Evolutionary conservation across 2,329 filamentous ascomycete species (phyloP).

Genomic region (Alternaria conjuncta): DNA sequence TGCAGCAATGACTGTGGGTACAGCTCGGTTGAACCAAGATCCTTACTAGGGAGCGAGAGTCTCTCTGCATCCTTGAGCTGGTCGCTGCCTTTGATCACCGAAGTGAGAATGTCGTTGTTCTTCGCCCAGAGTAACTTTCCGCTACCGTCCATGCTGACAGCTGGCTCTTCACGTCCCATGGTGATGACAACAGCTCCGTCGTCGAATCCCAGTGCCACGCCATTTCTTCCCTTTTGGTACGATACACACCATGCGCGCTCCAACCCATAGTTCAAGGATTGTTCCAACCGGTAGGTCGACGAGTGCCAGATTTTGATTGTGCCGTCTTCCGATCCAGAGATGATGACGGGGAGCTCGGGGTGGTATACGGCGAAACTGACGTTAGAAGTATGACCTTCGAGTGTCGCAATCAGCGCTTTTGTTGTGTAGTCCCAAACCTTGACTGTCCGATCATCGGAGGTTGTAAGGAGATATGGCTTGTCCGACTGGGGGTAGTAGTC

Average conservation of each 20-base stretch:
- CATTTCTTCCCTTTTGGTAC: constrained; percentile 93
- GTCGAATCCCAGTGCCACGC: constrained; percentile 94
- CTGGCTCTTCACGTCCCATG: constrained; percentile 95
- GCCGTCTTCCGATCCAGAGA: constrained; percentile 96
- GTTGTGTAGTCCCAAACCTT: constrained; percentile 99
- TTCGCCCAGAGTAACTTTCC: constrained; percentile 96
- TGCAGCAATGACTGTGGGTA: constrained; percentile 94
- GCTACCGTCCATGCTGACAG: constrained; percentile 94
- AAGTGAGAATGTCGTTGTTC: constrained; percentile 92
- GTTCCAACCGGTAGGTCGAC: constrained; percentile 94
- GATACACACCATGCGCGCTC: constrained; percentile 98
- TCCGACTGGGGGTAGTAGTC: constrained; percentile 79
- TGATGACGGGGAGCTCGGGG: constrained; percentile 94
- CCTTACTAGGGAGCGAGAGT: constrained; percentile 87
- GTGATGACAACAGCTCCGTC: constrained; percentile 98
- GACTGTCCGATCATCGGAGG: constrained; percentile 93
- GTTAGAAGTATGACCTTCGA: constrained; percentile 97
- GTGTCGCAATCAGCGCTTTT: constrained; percentile 92
- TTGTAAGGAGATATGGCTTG: constrained; percentile 89
- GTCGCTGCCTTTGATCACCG: constrained; percentile 93
- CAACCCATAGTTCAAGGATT: constrained; percentile 92
- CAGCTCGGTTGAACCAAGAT: constrained; percentile 93
- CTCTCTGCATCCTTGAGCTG: constrained; percentile 87
- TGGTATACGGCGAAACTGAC: constrained; percentile 99
- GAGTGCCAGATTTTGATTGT: constrained; percentile 99